Evolutionary conservation across 768 basidiomycete genomes (phyloP), one percentile per base, ranked within the genome.

Genomic region (Gloeostereum incarnatum): DNA sequence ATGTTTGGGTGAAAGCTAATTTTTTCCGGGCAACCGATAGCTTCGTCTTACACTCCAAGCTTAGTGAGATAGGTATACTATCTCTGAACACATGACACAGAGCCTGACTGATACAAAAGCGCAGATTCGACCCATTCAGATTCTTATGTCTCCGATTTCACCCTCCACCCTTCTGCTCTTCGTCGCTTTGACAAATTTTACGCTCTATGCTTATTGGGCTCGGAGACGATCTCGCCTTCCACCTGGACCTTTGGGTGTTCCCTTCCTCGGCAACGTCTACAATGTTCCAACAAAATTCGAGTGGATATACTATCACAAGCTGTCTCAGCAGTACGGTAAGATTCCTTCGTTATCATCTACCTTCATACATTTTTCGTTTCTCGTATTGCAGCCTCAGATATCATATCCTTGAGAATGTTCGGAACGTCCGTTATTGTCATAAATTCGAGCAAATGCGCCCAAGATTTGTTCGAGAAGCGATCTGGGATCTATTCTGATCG

Each of bases 401-500:
- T 44, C 20, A 36, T 62, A 3, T 52, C 58, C 43, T 49, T 55
- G 25, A 56, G 49, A 31, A 49, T 62, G 16, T 44, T 55, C 13
- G 62, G 61, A n/a, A 49, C 52, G 31, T 47, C 45, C 11, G 33
- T 62, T 9, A 40, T 65, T 27, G 52, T 63, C 19, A 45, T 65
- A 35, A 63, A 63, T 43, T 51, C 57, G 5, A 20, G 48, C 5
- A 43, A 60, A 23, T 48, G 56, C 4, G 57, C 54, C 2, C 39
- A 45, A 10, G 63, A 63, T 6, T 53, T 63, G 8, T 53, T 63
- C 25, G 60, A 58, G 27, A 62, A 54, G 32, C 49, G 59, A 6
- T 58, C 52, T n/a, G 16, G 39, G 27, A 59, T 60, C 19, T 65
- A 65, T 38, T 61, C 63, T 7, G 59, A 60, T 40, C 50, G 57